Evolutionary conservation across 116 monocot genomes (phyloP).

Genomic region (Thalassia testudinum): DNA sequence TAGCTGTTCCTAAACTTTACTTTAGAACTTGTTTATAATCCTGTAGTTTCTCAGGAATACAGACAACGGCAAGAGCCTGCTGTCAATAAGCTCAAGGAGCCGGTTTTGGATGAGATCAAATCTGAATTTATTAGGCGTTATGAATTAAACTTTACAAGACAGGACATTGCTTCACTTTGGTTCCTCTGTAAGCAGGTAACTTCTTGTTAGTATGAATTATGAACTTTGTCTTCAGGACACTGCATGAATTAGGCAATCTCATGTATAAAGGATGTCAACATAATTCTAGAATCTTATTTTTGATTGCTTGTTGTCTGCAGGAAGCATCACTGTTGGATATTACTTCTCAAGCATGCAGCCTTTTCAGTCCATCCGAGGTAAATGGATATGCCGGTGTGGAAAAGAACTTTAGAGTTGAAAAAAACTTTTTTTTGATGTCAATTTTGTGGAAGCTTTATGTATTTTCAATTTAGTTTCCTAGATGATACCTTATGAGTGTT

Average conservation of each 20-base stretch:
- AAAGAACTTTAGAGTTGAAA: too few relatives aligned
- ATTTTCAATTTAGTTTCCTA: too few relatives aligned
- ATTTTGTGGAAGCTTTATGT: background rate
- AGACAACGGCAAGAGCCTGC: conserved; percentile 71
- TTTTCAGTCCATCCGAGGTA: conserved; percentile 81
- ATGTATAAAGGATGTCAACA: too few relatives aligned
- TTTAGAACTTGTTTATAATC: too few relatives aligned
- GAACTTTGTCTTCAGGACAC: background rate
- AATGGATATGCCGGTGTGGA: too few relatives aligned
- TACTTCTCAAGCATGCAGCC: conserved; percentile 80
- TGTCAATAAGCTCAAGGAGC: conserved; percentile 77
- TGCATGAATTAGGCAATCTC: background rate
- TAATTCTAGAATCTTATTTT: too few relatives aligned
- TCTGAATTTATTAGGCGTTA: conserved; percentile 30
- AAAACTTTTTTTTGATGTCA: too few relatives aligned
- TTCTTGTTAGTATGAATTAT: background rate
- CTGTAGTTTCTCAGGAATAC: conserved; percentile 35
- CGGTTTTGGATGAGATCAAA: conserved; percentile 57
- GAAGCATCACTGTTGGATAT: conserved; percentile 91
- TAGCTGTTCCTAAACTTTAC: too few relatives aligned
- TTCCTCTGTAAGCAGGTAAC: conserved; percentile 99
- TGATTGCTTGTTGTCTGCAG: conserved; percentile 18
- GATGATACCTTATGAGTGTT: too few relatives aligned
- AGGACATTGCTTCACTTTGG: conserved; percentile 86
- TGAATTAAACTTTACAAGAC: conserved; percentile 58